phyloP scores from a whole-genome alignment of 2,329 filamentous ascomycete genomes.

The Neoarthrinium moseri region DNA sequence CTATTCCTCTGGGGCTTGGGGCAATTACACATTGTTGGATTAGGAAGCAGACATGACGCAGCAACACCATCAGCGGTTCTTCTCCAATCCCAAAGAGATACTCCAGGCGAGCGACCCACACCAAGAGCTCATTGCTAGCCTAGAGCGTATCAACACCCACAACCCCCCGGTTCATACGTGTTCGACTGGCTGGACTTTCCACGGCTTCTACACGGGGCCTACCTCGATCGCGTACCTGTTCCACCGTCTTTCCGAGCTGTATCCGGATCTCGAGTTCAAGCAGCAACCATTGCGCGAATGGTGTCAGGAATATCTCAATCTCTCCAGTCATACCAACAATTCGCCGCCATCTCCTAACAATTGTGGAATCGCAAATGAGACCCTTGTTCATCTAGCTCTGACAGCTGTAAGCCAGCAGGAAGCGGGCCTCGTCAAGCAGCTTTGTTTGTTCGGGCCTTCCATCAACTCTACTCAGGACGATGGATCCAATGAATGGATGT shows the following conservation, averaged over 20 bases:
- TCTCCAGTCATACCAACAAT: conserved; percentile 31
- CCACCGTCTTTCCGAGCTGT: conserved; percentile 41
- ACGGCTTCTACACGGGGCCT: conserved; percentile 53
- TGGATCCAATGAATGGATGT: conserved; percentile 60
- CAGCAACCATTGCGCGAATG: conserved; percentile 42
- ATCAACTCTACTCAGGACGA: conserved; percentile 45
- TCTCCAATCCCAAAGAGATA: conserved; percentile 14
- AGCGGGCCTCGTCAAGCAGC: conserved; percentile 31
- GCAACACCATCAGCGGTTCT: conserved; percentile 15
- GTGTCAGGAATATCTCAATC: conserved; percentile 44
- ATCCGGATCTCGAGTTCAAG: conserved; percentile 42
- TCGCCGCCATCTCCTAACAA: conserved; percentile 36
- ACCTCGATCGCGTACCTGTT: conserved; percentile 58
- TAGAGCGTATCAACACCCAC: conserved; percentile 18
- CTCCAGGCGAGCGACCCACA: conserved; percentile 12
- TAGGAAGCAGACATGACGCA: too few relatives aligned
- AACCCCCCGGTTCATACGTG: conserved; percentile 24
- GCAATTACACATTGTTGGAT: too few relatives aligned
- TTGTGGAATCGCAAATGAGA: conserved; percentile 51
- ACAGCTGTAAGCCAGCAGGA: conserved; percentile 40
- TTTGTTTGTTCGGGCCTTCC: conserved; percentile 38
- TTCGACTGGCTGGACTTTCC: conserved; percentile 29
- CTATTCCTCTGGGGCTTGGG: too few relatives aligned
- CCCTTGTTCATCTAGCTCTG: conserved; percentile 45
- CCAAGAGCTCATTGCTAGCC: conserved; percentile 20